A percentile compares a stretch with the other conserved stretches of the same genome.
These are phyloP conservation scores for Hawksworthiomyces lignivorus DNA, from an alignment of 2,329 filamentous ascomycete species.

Conservation along the genomic window DNA sequence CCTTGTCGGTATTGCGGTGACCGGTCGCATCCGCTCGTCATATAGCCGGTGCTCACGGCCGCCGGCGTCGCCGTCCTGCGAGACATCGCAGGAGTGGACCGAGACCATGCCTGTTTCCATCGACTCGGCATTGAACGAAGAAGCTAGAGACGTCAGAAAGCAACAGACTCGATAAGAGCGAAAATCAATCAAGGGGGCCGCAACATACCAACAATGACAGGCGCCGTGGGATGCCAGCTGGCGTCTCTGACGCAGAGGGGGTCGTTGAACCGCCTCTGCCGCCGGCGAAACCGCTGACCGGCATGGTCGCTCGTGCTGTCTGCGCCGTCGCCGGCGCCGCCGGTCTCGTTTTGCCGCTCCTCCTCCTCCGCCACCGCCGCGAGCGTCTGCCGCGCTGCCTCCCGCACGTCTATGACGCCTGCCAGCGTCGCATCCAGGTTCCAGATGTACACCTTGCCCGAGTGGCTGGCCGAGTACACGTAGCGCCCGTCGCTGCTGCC, in stretches of 20 bases:
- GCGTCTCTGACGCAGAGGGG: slow-evolving; percentile 76
- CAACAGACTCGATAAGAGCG: not conserved
- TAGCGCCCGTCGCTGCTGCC: slow-evolving; percentile 82
- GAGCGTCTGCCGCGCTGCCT: slow-evolving; percentile 43
- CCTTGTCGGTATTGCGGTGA: slow-evolving; percentile 7
- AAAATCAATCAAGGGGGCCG: not conserved
- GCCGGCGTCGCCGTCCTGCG: slow-evolving; percentile 54
- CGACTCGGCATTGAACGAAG: slow-evolving; percentile 73
- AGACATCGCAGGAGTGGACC: slow-evolving; percentile 70
- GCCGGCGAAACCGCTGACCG: not conserved
- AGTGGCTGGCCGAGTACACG: slow-evolving; percentile 84
- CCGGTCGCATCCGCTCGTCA: slow-evolving; percentile 48
- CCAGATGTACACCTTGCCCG: slow-evolving; percentile 85
- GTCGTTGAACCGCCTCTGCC: slow-evolving; percentile 2
- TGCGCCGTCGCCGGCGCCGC: not conserved
- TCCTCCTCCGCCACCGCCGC: not conserved
- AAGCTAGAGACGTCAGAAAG: slow-evolving; percentile 43
- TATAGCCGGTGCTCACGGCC: slow-evolving; percentile 52
- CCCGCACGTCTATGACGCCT: slow-evolving; percentile 67
- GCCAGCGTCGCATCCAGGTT: slow-evolving; percentile 82
- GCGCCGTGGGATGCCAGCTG: slow-evolving; percentile 82
- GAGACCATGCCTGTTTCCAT: slow-evolving; percentile 63
- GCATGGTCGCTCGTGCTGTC: too few relatives aligned
- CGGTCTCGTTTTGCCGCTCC: not conserved
- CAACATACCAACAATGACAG: slow-evolving; percentile 60